Conservation (phyloP, 2,329 filamentous ascomycete species). For the Ophiostoma ips region DNA sequence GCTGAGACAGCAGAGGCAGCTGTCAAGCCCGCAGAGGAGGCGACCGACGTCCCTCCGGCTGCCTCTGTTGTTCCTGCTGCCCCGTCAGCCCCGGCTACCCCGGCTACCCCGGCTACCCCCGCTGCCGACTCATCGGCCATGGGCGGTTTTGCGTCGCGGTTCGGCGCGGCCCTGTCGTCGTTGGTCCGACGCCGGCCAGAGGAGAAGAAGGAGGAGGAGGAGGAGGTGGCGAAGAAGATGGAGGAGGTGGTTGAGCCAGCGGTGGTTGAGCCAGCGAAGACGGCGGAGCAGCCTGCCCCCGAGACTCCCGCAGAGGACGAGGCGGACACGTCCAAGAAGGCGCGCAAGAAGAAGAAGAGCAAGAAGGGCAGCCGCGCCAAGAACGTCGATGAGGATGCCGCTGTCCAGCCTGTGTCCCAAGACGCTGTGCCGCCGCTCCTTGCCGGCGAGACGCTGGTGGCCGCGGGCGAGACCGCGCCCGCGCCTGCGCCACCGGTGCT, state of each 20-base stretch:
- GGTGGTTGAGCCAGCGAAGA: no score
- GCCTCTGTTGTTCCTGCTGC: background rate
- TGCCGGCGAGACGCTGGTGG: conserved; percentile 1
- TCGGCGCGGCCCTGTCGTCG: conserved; percentile 6
- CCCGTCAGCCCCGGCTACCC: background rate
- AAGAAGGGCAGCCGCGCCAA: conserved; percentile 2
- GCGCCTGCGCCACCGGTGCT: no score
- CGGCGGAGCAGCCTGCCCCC: background rate
- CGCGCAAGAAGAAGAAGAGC: conserved; percentile 2
- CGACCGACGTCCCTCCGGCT: background rate
- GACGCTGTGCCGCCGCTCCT: background rate
- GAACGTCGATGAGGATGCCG: background rate
- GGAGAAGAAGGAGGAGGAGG: background rate
- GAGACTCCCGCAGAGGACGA: background rate
- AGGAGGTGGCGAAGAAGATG: background rate
- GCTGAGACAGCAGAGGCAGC: background rate
- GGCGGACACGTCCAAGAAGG: background rate
- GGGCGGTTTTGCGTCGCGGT: background rate
- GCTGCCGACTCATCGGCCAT: background rate
- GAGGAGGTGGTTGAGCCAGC: no score
- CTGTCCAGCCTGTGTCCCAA: background rate
- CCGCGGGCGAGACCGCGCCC: conserved; percentile 1
- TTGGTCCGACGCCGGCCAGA: conserved; percentile 4
- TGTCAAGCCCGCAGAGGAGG: background rate
- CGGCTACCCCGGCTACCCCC: background rate